Conservation (phyloP, 768 basidiomycete genomes). For the Pulveroboletus sp. region DNA sequence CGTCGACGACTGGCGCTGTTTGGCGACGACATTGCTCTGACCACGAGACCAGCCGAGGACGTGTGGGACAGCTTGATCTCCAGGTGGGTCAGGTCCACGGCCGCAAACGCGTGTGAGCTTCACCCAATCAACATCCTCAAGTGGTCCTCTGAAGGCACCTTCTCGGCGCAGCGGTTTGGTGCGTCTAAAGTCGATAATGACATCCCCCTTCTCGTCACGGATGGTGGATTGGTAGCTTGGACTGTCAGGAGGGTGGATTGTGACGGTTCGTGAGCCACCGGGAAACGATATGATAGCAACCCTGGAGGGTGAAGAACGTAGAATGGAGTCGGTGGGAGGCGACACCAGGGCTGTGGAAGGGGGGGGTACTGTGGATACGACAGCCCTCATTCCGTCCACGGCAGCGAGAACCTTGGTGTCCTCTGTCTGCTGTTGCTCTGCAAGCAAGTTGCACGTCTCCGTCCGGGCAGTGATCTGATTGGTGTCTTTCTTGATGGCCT, state of each 20-base stretch:
- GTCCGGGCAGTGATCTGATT: neutral
- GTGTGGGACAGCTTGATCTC: neutral
- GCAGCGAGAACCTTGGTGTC: neutral
- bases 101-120: slow-evolving; percentile 8
- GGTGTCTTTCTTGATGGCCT: slow-evolving; percentile 7
- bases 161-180: slow-evolving; percentile 15
- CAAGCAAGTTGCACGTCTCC: slow-evolving; percentile 3
- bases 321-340: neutral
- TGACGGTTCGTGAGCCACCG: slow-evolving; percentile 19
- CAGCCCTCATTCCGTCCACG: neutral
- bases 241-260: slow-evolving; percentile 18
- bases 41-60: slow-evolving; percentile 9
- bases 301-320: neutral
- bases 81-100: slow-evolving; percentile 7
- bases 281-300: slow-evolving; percentile 15
- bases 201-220: slow-evolving; percentile 15
- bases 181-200: slow-evolving; percentile 10
- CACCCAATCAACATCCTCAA: slow-evolving; percentile 6
- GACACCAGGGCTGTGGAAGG: neutral
- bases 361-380: neutral
- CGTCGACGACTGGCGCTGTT: slow-evolving; percentile 3
- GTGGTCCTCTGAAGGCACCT: slow-evolving; percentile 16
- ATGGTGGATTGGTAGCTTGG: slow-evolving; percentile 11
- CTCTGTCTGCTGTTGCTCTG: slow-evolving; percentile 8
- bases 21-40: slow-evolving; percentile 5